Evolutionary conservation across 345 rosid genomes (phyloP).

Genomic region (Crucihimalaya himalaica): DNA sequence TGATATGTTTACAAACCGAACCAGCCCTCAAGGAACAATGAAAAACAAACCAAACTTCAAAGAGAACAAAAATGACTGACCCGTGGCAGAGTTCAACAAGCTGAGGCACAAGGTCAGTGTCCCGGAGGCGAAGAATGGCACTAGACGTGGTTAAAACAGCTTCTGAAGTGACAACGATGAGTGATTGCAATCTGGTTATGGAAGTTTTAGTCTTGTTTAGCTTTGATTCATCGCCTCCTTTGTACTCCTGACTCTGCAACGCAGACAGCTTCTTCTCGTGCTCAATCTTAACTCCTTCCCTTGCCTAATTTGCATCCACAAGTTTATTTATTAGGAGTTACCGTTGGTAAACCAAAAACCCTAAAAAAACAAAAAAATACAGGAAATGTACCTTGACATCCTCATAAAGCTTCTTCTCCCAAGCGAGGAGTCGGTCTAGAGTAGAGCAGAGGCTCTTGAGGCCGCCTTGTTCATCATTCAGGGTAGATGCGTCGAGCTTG

Average conservation of each 20-base stretch:
- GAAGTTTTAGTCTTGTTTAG: constrained; percentile 83
- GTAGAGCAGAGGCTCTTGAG: constrained; percentile 81
- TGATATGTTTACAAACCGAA: background rate
- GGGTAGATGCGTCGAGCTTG: constrained; percentile 58
- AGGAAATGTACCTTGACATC: constrained; percentile 73
- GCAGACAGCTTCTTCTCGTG: constrained; percentile 78
- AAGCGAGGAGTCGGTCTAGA: constrained; percentile 82
- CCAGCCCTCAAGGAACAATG: background rate
- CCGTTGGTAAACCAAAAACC: background rate
- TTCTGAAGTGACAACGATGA: constrained; percentile 71
- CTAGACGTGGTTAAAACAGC: constrained; percentile 88
- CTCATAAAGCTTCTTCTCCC: constrained; percentile 92
- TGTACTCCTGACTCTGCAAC: constrained; percentile 86
- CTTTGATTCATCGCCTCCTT: constrained; percentile 76
- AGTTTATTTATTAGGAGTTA: background rate
- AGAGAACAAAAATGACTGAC: constrained; percentile 42
- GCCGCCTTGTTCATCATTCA: constrained; percentile 52
- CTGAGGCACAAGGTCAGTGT: constrained; percentile 85
- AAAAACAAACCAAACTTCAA: background rate
- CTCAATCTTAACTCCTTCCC: constrained; percentile 87
- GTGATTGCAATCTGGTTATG: constrained; percentile 63
- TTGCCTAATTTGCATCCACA: constrained; percentile 47
- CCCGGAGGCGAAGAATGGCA: constrained; percentile 72
- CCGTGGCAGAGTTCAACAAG: constrained; percentile 85
- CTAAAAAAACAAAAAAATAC: no score